Evolutionary conservation across 768 basidiomycete species (phyloP).

Genomic region (Suillus subluteus): DNA sequence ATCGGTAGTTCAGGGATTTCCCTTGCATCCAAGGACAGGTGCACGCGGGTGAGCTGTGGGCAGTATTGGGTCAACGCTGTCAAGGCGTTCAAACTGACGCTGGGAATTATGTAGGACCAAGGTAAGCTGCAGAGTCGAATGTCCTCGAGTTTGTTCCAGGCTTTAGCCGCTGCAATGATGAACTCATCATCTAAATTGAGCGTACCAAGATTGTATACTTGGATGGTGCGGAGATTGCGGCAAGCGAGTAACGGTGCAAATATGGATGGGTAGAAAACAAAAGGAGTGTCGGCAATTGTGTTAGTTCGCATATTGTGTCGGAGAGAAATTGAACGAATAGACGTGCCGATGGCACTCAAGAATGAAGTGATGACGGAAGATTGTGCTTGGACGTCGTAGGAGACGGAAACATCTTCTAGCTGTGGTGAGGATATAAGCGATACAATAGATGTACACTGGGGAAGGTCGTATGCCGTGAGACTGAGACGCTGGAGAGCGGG

Average conservation of each 20-base stretch:
- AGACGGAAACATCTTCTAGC: conserved; percentile 27
- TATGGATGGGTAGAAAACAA: conserved; percentile 27
- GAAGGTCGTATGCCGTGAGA: conserved; percentile 27
- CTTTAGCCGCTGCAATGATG: conserved; percentile 27
- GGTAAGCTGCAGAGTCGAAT: conserved; percentile 31
- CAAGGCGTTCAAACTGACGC: conserved; percentile 22
- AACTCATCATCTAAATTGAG: conserved; percentile 33
- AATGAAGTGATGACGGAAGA: conserved; percentile 25
- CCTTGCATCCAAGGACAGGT: conserved; percentile 32
- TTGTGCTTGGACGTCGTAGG: conserved; percentile 32
- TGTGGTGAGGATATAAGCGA: conserved; percentile 27
- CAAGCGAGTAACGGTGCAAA: conserved; percentile 29
- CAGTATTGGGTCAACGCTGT: conserved; percentile 26
- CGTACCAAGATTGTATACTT: conserved; percentile 30
- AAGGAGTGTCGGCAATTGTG: conserved; percentile 26
- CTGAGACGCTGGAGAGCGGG: conserved; percentile 28
- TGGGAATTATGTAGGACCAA: conserved; percentile 20
- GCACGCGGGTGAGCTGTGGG: conserved; percentile 20
- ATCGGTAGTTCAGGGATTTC: conserved; percentile 2
- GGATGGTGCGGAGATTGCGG: conserved; percentile 22
- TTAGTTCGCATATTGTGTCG: conserved; percentile 29
- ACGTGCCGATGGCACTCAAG: conserved; percentile 17
- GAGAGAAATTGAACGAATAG: conserved; percentile 24
- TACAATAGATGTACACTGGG: conserved; percentile 32
- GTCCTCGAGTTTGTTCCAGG: conserved; percentile 32